Percentiles rank a stretch among this genome's conserved stretches.
Conservation (phyloP, 2,329 filamentous ascomycete species). For the Aspergillus sp. region DNA sequence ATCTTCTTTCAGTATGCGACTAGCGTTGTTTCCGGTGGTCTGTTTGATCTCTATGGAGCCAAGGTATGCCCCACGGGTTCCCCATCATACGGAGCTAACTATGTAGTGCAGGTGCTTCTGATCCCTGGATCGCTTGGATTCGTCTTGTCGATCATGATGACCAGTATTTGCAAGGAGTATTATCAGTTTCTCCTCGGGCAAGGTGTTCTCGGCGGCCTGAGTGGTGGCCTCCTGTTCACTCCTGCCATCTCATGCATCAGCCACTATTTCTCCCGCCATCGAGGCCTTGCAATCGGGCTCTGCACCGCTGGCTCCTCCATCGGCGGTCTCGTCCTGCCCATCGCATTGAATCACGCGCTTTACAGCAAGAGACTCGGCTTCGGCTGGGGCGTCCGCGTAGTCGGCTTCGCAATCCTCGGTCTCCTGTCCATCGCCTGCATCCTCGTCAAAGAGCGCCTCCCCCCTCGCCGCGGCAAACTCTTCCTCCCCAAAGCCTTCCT, state of each 20-base stretch:
- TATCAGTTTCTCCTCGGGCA: conserved; percentile 55
- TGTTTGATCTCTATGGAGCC: conserved; percentile 31
- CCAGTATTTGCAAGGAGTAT: conserved; percentile 59
- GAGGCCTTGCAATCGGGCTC: conserved; percentile 55
- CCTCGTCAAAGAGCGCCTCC: conserved; percentile 26
- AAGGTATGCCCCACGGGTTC: conserved; percentile 15
- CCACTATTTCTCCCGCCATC: conserved; percentile 55
- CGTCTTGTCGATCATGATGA: conserved; percentile 68
- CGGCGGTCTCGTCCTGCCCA: conserved; percentile 59
- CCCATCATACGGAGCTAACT: conserved; percentile 9
- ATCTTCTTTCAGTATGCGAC: conserved; percentile 29
- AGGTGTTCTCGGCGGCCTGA: conserved; percentile 26
- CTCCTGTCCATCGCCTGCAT: conserved; percentile 48
- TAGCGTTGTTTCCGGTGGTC: conserved; percentile 25
- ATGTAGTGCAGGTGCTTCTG: conserved; percentile 24
- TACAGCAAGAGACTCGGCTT: conserved; percentile 54
- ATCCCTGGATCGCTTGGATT: conserved; percentile 19
- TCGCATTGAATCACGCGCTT: conserved; percentile 50
- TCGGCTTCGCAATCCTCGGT: conserved; percentile 56
- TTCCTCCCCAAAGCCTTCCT: conserved; percentile 36
- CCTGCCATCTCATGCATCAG: conserved; percentile 53
- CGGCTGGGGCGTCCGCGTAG: conserved; percentile 58
- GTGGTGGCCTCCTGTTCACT: conserved; percentile 48
- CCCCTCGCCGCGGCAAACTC: conserved; percentile 17
- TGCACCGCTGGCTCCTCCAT: conserved; percentile 54